Evolutionary conservation across 331 rosid genomes (phyloP).

Genomic region (Acacia pycnantha): DNA sequence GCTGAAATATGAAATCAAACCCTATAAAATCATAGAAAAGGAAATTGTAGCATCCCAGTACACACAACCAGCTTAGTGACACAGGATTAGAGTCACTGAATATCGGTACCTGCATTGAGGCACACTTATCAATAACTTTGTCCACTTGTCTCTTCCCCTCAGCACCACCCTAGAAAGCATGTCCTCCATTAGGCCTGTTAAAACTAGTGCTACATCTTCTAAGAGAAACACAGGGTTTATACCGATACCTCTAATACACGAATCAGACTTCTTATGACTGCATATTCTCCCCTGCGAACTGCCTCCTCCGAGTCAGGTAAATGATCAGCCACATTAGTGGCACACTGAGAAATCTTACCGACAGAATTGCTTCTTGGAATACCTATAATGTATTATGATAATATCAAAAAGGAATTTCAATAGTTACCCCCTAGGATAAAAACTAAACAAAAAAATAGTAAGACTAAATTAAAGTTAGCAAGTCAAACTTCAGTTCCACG

Average conservation of each 20-base stretch:
- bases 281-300: conserved; percentile 82
- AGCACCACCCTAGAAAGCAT: conserved; percentile 68
- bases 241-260: conserved; percentile 78
- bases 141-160: conserved; percentile 93
- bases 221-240: conserved; percentile 9
- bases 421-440: not conserved
- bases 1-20: conserved; percentile 15
- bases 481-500: conserved; percentile 14
- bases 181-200: conserved; percentile 20
- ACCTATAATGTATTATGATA: conserved; percentile 48
- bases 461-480: not conserved
- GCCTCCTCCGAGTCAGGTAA: conserved; percentile 77
- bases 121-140: conserved; percentile 82
- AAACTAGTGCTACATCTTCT: conserved; percentile 3
- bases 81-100: not conserved
- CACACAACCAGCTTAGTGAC: conserved; percentile 12
- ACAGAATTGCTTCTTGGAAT: conserved; percentile 70
- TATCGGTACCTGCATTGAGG: conserved; percentile 77
- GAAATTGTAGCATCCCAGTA: conserved; percentile 7
- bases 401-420: conserved; percentile 1
- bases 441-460: not conserved
- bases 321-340: conserved; percentile 52
- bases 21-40: conserved; percentile 21
- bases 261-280: conserved; percentile 83
- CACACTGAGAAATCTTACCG: conserved; percentile 60